These are phyloP conservation scores for Xylaria sp. DNA, from an alignment of 2,329 filamentous ascomycete genomes.

Conservation along the genomic window DNA sequence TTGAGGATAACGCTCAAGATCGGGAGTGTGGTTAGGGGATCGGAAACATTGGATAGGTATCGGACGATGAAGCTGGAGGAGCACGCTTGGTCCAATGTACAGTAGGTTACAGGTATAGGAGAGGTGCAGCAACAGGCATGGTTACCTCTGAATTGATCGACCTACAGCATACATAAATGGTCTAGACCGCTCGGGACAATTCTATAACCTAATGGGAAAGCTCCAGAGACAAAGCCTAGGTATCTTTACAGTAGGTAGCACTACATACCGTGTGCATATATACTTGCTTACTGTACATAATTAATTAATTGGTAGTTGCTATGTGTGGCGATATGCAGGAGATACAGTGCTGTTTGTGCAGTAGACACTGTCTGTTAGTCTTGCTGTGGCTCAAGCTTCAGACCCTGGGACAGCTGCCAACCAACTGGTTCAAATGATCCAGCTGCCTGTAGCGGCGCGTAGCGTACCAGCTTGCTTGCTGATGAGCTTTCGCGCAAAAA, in stretches of 20 bases:
- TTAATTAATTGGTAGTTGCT: not conserved
- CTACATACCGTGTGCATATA: no score
- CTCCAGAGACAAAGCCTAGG: not conserved
- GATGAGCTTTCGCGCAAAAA: constrained; percentile 44
- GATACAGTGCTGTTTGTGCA: no score
- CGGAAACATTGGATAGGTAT: constrained; percentile 39
- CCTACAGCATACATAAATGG: constrained; percentile 15
- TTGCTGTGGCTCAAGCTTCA: constrained; percentile 36
- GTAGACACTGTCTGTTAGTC: not conserved
- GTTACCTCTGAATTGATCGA: constrained; percentile 17
- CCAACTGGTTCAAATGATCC: not conserved
- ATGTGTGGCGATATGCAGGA: not conserved
- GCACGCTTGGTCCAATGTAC: constrained; percentile 7
- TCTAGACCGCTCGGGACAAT: constrained; percentile 27
- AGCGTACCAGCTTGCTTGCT: constrained; percentile 8
- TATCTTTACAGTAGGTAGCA: not conserved
- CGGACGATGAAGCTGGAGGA: constrained; percentile 32
- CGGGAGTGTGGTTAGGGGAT: constrained; percentile 43
- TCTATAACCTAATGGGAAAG: constrained; percentile 1
- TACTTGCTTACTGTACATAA: not conserved
- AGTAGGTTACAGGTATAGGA: constrained; percentile 17
- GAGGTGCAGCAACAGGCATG: not conserved
- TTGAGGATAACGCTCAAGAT: constrained; percentile 40
- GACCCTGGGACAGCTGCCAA: not conserved
- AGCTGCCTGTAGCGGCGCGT: constrained; percentile 24